Percentiles rank a stretch among this genome's conserved stretches.
Conservation (phyloP, 2,329 filamentous ascomycete genomes). For the Monosporascus ibericus region DNA sequence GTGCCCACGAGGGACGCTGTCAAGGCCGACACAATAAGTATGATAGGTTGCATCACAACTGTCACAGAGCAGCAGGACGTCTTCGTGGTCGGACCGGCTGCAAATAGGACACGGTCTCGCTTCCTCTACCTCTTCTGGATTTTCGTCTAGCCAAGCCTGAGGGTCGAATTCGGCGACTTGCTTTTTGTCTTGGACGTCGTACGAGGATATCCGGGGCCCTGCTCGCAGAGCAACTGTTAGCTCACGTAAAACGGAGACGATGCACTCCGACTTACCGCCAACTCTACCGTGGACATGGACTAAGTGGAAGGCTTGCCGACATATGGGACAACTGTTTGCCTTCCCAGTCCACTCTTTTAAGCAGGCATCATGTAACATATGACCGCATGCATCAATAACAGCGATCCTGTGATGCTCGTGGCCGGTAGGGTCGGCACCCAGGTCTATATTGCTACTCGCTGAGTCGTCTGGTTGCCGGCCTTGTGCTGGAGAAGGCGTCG, state of each 20-base stretch:
- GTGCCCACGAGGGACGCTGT: constrained; percentile 65
- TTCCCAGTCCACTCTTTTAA: constrained; percentile 92
- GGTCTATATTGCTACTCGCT: constrained; percentile 18
- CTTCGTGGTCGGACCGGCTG: constrained; percentile 72
- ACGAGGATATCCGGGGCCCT: constrained; percentile 53
- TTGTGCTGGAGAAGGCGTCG: no score
- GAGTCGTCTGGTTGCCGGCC: constrained; percentile 11
- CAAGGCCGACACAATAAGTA: constrained; percentile 82
- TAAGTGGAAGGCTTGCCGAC: constrained; percentile 82
- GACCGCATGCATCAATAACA: constrained; percentile 70
- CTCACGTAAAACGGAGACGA: constrained; percentile 4
- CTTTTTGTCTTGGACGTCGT: constrained; percentile 71
- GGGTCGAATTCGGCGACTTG: constrained; percentile 87
- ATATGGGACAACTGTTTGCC: constrained; percentile 97
- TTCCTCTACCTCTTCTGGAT: constrained; percentile 64
- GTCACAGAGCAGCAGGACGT: constrained; percentile 83
- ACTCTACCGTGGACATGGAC: constrained; percentile 77
- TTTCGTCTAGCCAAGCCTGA: constrained; percentile 65
- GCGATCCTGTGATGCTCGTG: constrained; percentile 43
- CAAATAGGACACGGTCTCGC: constrained; percentile 78
- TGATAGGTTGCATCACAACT: constrained; percentile 87
- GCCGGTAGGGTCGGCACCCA: constrained; percentile 12
- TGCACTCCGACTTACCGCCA: constrained; percentile 58
- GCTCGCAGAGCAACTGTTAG: constrained; percentile 14
- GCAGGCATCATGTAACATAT: constrained; percentile 88